Evolutionary conservation across 208 protist genomes (phyloP).

Genomic region (Trypanosomatidae sp.): DNA sequence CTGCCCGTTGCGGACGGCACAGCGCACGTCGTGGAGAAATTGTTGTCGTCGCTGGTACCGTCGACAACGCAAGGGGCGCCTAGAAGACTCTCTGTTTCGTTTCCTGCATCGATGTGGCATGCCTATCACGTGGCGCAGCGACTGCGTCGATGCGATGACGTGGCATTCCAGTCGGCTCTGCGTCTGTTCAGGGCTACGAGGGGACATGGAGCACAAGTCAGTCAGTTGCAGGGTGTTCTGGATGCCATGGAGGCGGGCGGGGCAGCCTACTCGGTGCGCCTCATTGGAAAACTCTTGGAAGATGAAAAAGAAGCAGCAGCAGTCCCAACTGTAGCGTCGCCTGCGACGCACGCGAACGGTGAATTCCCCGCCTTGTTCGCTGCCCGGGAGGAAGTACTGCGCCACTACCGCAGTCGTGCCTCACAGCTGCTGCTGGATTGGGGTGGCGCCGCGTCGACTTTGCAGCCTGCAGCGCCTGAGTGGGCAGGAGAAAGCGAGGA

Average conservation of each 20-base stretch:
- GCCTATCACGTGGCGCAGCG: slow-evolving; percentile 7
- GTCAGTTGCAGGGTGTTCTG: background rate
- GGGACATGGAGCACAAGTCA: background rate
- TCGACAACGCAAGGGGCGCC: background rate
- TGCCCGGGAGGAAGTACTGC: slow-evolving; percentile 7
- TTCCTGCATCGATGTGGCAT: background rate
- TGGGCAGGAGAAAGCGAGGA: background rate
- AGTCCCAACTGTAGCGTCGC: background rate
- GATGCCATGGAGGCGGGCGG: slow-evolving; percentile 3
- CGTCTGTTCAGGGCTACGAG: background rate
- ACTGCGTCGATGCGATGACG: background rate
- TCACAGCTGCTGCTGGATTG: slow-evolving; percentile 4
- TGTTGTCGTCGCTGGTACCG: background rate
- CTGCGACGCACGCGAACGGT: background rate
- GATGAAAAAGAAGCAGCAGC: background rate
- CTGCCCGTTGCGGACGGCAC: background rate
- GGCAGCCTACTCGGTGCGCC: slow-evolving; percentile 1
- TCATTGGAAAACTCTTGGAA: slow-evolving; percentile 4
- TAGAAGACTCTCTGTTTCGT: background rate
- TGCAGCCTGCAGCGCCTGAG: background rate
- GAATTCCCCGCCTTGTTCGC: background rate
- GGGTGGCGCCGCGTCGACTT: background rate
- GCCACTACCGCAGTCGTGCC: slow-evolving; percentile 7
- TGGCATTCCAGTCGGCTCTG: slow-evolving; percentile 2
- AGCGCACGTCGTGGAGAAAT: background rate